phyloP scores from a whole-genome alignment of 2,329 filamentous ascomycete species.

The Purpureocillium lavendulum region DNA sequence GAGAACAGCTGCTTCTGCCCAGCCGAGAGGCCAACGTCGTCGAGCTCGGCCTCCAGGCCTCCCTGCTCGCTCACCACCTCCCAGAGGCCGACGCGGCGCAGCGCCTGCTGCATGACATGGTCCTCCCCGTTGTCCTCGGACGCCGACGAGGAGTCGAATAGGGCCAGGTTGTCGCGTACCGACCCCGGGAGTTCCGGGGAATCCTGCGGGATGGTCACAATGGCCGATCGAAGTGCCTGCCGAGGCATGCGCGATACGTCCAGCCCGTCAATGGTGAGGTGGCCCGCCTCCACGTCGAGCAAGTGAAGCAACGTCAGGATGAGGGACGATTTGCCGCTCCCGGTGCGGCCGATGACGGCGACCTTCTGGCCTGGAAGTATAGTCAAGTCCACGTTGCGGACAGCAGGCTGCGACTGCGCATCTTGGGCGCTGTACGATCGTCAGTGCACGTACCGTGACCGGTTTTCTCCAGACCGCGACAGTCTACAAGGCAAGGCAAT shows the following conservation, averaged over 20 bases:
- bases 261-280: slow-evolving; percentile 32
- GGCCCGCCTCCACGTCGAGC: slow-evolving; percentile 17
- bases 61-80: slow-evolving; percentile 15
- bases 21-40: slow-evolving; percentile 36
- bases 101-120: slow-evolving; percentile 7
- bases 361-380: slow-evolving; percentile 14
- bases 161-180: slow-evolving; percentile 28
- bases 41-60: slow-evolving; percentile 23
- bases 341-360: slow-evolving; percentile 20
- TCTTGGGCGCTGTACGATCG: not conserved
- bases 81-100: slow-evolving; percentile 22
- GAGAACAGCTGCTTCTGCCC: slow-evolving; percentile 57
- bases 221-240: slow-evolving; percentile 28
- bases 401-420: slow-evolving; percentile 1
- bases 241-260: slow-evolving; percentile 28
- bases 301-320: slow-evolving; percentile 29
- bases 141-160: slow-evolving; percentile 16
- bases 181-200: slow-evolving; percentile 36
- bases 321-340: slow-evolving; percentile 33
- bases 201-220: slow-evolving; percentile 44
- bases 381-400: slow-evolving; percentile 10
- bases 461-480: too few relatives aligned
- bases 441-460: too few relatives aligned
- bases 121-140: slow-evolving; percentile 12
- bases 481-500: too few relatives aligned